Conservation (phyloP, 1,139 yeast species). For the Nakaseomyces nivariensis region DNA sequence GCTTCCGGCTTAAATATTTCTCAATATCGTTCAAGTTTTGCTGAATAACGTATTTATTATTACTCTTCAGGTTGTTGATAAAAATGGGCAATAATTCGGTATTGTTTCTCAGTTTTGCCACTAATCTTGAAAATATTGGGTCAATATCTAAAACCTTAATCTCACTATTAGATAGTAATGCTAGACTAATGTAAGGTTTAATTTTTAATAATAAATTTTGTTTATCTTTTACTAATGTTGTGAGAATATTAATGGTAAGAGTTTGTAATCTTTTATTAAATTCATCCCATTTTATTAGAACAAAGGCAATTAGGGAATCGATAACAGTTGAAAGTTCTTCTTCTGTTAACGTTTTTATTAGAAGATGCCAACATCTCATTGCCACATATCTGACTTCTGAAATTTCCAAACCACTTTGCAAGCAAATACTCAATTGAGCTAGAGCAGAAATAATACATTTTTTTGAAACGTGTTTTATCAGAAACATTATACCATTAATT, state of each 20-base stretch:
- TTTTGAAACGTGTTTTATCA: constrained; percentile 49
- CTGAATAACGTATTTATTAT: constrained; percentile 62
- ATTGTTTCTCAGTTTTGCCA: constrained; percentile 15
- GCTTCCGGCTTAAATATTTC: constrained; percentile 35
- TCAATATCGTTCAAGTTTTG: constrained; percentile 68
- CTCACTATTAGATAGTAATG: constrained; percentile 20
- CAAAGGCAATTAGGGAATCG: constrained; percentile 46
- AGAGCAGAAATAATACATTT: constrained; percentile 61
- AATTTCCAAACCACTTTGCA: constrained; percentile 70
- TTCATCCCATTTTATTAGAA: constrained; percentile 53
- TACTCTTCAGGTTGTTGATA: constrained; percentile 26
- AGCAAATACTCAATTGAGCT: constrained; percentile 81
- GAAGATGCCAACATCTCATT: constrained; percentile 55
- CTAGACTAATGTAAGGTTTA: constrained; percentile 27
- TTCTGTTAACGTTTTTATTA: constrained; percentile 42
- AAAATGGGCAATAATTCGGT: constrained; percentile 24
- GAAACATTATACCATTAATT: constrained; percentile 60
- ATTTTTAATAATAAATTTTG: constrained; percentile 35
- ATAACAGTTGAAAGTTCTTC: constrained; percentile 46
- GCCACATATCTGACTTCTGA: constrained; percentile 53
- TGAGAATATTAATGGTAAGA: constrained; percentile 56
- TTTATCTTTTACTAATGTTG: constrained; percentile 58
- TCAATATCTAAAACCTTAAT: constrained; percentile 30
- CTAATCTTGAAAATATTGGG: constrained; percentile 33
- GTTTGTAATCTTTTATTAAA: constrained; percentile 41